Conservation (phyloP, 2,329 filamentous ascomycete genomes). For the Cladobotryum protrusum region DNA sequence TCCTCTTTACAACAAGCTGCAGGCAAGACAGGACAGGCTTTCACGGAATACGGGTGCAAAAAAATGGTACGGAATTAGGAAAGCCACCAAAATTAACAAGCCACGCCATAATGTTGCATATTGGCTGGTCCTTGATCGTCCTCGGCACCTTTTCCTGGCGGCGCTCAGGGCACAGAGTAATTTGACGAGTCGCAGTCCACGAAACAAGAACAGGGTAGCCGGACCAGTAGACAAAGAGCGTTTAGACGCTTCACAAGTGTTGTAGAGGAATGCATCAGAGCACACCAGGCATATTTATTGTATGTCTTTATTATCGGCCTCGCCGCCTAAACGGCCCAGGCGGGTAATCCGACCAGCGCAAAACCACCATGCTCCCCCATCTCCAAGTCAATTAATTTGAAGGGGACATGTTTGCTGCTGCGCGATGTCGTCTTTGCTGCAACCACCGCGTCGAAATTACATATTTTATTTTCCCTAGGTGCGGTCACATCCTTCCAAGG, state of each 20-base stretch:
- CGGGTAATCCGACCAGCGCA: neutral
- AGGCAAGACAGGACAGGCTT: too few relatives aligned
- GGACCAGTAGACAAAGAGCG: too few relatives aligned
- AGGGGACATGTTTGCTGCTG: neutral
- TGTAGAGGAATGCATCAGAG: neutral
- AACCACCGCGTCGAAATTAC: neutral
- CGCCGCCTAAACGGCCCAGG: slow-evolving; percentile 1
- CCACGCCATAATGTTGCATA: neutral
- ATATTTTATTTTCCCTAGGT: neutral
- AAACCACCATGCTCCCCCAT: neutral
- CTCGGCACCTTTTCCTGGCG: too few relatives aligned
- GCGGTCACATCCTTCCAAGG: neutral
- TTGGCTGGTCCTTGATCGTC: too few relatives aligned
- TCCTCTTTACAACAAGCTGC: too few relatives aligned
- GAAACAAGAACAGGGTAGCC: too few relatives aligned
- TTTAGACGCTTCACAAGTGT: too few relatives aligned
- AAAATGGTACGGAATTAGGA: too few relatives aligned
- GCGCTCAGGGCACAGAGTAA: too few relatives aligned
- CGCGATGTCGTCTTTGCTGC: slow-evolving; percentile 1
- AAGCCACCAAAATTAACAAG: neutral
- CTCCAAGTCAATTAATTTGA: neutral
- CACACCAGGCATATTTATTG: neutral
- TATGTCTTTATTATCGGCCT: neutral
- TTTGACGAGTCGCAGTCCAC: too few relatives aligned
- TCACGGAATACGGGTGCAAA: too few relatives aligned